Evolutionary conservation across 805 yeast genomes (phyloP), one percentile per base, ranked within the genome.

Genomic region (Cyberlindnera maritima): DNA sequence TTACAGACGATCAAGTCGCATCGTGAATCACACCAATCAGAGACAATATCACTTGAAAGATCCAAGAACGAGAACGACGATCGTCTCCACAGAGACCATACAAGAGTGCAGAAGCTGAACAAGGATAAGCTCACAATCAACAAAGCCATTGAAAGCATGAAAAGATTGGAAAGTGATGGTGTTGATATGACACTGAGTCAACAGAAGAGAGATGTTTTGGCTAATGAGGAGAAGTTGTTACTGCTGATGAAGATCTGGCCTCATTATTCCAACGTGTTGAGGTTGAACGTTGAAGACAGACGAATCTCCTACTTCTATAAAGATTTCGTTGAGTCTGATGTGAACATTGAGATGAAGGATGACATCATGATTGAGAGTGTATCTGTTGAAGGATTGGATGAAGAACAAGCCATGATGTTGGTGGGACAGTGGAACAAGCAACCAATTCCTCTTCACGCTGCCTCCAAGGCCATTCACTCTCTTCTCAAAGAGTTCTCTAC

Each of bases 161-260:
- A 36, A 2, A 43, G 34, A 34, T 15, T 46, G 19, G 43, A 50
- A 5, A 35, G 47, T 12, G 46, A 48, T 29, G 43, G 26, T 8
- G 14, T 31, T 7, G 44, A 49, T 43, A 50, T 39, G 15, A 32
- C 18, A 13, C 13, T 44, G 13, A 38, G 42, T 9, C 41, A 33
- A 26, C 37, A 48, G n/a, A 44, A 34, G 36, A 37, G 28, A n/a
- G 25, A 38, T 4, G 15, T 52, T 2, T 14, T 47, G 25, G 40
- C 36, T 7, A 52, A 49, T 21, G 59, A 58, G 23, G 44, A 44
- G n/a, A 54, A 46, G 20, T 14, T 56, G 15, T 26, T 41, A 6
- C 20, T 48, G 2, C 23, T 59, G 20, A 34, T 43, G 33, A 41
- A 50, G 18, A 29, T 57, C 4, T 46, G 56, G 50, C 42, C 44